These are phyloP conservation scores for Daldinia sp. DNA, from an alignment of 2,329 filamentous ascomycete species.

Conservation along the genomic window DNA sequence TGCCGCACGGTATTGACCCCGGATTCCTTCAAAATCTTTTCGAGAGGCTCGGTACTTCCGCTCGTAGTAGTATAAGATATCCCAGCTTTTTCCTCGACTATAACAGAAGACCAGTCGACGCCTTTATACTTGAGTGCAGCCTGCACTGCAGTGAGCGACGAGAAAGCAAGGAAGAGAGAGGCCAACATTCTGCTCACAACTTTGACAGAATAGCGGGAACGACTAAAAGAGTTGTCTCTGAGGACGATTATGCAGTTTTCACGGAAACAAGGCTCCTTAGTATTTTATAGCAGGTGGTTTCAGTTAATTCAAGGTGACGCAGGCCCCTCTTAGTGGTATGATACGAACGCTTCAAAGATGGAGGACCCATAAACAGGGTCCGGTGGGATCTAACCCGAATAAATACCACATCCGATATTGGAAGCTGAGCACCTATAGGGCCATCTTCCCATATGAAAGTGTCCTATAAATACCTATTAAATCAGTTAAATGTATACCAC, in stretches of 20 bases:
- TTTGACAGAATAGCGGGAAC: background rate
- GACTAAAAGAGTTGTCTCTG: background rate
- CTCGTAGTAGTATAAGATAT: conserved; percentile 69
- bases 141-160: conserved; percentile 39
- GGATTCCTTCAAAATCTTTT: conserved; percentile 69
- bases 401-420: conserved; percentile 4
- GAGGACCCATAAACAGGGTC: background rate
- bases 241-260: background rate
- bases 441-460: conserved; percentile 5
- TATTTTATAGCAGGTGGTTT: background rate
- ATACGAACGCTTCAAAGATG: background rate
- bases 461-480: conserved; percentile 5
- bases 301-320: background rate
- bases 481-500: conserved; percentile 1
- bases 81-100: conserved; percentile 71
- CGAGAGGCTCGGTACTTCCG: conserved; percentile 67
- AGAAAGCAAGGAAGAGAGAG: conserved; percentile 39
- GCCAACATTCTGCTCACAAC: conserved; percentile 41
- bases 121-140: conserved; percentile 72
- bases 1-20: conserved; percentile 79
- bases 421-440: conserved; percentile 10
- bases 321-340: conserved; percentile 1
- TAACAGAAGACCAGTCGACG: conserved; percentile 77
- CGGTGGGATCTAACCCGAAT: conserved; percentile 8
- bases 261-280: background rate